Evolutionary conservation across 495 filamentous ascomycete species (phyloP), one percentile per base, ranked within the genome.

Genomic region (Lineolata rhizophorae): DNA sequence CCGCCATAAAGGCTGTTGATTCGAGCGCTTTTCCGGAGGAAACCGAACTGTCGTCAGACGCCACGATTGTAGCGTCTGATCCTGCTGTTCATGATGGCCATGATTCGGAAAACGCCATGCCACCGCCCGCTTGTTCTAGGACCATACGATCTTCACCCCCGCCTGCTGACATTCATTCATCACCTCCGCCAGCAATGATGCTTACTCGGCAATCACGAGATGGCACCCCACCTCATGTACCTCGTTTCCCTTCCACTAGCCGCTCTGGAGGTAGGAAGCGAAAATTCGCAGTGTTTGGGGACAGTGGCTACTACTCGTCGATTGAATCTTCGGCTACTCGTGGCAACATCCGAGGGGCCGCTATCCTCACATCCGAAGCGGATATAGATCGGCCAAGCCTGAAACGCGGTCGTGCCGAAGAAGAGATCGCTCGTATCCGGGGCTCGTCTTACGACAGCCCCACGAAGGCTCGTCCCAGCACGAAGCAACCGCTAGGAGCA

Each of bases 241-340:
- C 61, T 32, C 64, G 70, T n/a, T 53, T 62, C 22, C 54, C 60
- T 13, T 53, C 62, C 14, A 68, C 70, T 3, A 54, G 47, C 31
- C 41, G 51, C 1, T 73, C 75, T 13, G 62, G 60, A 39, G 67
- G 62, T 9, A 65, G 70, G 30, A 85, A 79, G 51, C 70, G 76
- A 28, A 84, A 78, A 46, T 65, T 70, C 41, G 57, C 57, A 3
- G 67, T 69, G 10, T 70, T 92, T 56, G 82, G 91, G 41, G 87
- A 97, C 44, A 93, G 84, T 49, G 87, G 87, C 8, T 97, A 94
- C 50, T 92, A 91, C 44, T 97, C 87, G 1, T 94, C 85, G 0
- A 56, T 97, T n/a, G 87, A 94, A 27, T 95, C 87, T 1, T 94
- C 87, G 0, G 80, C 62, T n/a, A 61, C 79, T 42, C 65, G 84